A percentile compares a stretch with the other conserved stretches of the same genome.
Conservation (phyloP, 2,329 filamentous ascomycete species). For the Lojkania enalia region DNA sequence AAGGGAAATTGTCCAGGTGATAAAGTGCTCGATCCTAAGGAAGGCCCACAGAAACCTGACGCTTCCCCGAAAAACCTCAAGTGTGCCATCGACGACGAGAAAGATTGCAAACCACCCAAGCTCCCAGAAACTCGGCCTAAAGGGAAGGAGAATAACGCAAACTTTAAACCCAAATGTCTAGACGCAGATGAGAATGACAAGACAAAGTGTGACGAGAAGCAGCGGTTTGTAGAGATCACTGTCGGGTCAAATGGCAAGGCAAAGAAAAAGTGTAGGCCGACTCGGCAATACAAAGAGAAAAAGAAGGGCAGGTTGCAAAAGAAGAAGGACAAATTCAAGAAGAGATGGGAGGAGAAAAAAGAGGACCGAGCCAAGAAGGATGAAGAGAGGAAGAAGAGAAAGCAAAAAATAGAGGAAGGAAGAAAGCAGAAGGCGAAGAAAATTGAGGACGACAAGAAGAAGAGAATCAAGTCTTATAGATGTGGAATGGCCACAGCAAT, state of each 20-base stretch:
- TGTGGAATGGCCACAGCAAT: constrained; percentile 8
- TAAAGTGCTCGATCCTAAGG: constrained; percentile 3
- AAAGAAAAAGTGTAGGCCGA: constrained; percentile 5
- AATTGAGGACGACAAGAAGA: neutral
- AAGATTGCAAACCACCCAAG: constrained; percentile 7
- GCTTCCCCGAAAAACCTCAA: constrained; percentile 1
- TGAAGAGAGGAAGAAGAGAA: constrained; percentile 5
- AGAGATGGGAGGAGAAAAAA: neutral
- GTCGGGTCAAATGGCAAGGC: constrained; percentile 6
- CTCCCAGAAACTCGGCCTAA: constrained; percentile 3
- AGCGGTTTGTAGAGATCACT: constrained; percentile 2
- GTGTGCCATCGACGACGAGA: constrained; percentile 8
- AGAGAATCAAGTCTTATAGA: constrained; percentile 3
- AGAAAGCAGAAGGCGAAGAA: neutral
- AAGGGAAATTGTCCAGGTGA: constrained; percentile 4
- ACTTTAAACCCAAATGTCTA: constrained; percentile 5
- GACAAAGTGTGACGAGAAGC: constrained; percentile 4
- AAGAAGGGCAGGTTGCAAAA: constrained; percentile 1
- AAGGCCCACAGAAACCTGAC: constrained; percentile 6
- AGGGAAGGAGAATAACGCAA: constrained; percentile 4
- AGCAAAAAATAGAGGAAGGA: neutral
- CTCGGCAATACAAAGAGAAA: neutral
- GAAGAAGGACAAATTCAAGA: constrained; percentile 1
- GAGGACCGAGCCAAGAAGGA: constrained; percentile 1
- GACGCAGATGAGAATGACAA: constrained; percentile 4